Base-by-base conservation (phyloP, 2,329 filamentous ascomycete species). In the Cladobotryum protrusum region DNA sequence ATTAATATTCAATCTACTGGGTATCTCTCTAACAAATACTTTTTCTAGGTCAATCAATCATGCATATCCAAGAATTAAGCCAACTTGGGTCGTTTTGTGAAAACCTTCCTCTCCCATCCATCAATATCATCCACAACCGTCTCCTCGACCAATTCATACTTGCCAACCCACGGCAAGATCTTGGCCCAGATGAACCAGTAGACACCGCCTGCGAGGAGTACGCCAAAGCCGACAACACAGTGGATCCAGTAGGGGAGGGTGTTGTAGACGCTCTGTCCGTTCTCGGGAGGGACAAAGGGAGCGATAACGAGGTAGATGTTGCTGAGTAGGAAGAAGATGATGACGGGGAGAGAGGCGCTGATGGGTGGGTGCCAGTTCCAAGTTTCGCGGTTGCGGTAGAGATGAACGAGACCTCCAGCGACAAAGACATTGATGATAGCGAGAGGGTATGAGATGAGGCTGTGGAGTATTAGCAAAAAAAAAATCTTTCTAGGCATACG, bases 361-460 rank as follows among this genome's bases (percentile, higher is more conserved):
- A 82, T 72, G 19, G 79, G 77, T 0, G 78, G 77, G 56, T 72
- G 60, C 79, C 78, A 82, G 58, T 72, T 67, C 61, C 68, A 73
- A 6, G 67, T 62, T 33, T 65, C 63, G 48, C 71, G 74, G 65
- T 73, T 71, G 54, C 72, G 63, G 63, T 77, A 81, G 24, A 83
- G 72, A 51, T 77, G 72, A 19, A 80, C 64, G 33, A 83, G 69
- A 37, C 72, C 79, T 4, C 64, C 72, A 11, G 76, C 71, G 44
- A 81, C 76, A 52, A 79, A 76, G 50, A 73, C 65, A 64, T 81
- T 81, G 62, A 81, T 70, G 40, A 81, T 71, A 45, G 81, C 76
- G 12, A 83, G 72, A 1, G 82, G 82, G 58, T 85, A 85, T 0
- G 79, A 81, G 59, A 85, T 85, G 47, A 85, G 73, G 64, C 73